These are phyloP conservation scores for Phytophthora pini DNA, from an alignment of 352 stramenopile species.

Conservation along the genomic window DNA sequence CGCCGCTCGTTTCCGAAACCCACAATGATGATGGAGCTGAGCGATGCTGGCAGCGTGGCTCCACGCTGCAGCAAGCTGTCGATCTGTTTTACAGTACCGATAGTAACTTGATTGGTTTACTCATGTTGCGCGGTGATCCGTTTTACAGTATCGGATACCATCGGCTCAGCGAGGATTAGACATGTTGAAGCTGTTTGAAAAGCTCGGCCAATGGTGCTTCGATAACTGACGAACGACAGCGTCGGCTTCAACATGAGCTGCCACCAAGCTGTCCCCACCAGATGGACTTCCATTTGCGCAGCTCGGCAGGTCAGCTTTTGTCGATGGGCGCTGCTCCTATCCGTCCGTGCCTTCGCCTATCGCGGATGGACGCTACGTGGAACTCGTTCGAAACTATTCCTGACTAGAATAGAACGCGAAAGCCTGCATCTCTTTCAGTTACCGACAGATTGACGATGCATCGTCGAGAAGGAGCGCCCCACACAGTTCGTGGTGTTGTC, in stretches of 20 bases:
- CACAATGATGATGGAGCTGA: too few species aligned
- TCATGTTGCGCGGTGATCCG: conserved; percentile 3
- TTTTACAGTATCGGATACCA: conserved; percentile 18
- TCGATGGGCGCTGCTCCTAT: conserved; percentile 24
- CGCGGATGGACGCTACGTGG: conserved; percentile 11
- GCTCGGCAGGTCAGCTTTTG: conserved; percentile 8
- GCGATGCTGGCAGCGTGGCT: background rate
- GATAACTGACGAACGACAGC: conserved; percentile 2
- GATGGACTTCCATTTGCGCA: conserved; percentile 16
- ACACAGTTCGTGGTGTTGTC: conserved; percentile 16
- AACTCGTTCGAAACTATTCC: conserved; percentile 17
- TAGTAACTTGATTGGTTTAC: too few species aligned
- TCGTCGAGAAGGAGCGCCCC: conserved; percentile 5
- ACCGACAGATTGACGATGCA: background rate
- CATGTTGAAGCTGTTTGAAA: conserved; percentile 14
- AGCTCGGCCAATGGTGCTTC: background rate
- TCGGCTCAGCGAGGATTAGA: background rate
- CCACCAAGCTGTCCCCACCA: conserved; percentile 4
- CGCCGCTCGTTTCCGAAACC: background rate
- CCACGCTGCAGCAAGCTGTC: background rate
- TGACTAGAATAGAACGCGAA: background rate
- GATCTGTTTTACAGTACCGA: conserved; percentile 32
- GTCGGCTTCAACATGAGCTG: conserved; percentile 12
- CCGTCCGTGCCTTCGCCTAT: conserved; percentile 30
- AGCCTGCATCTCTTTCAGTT: background rate